Evolutionary conservation across 1,284 basidiomycete genomes (phyloP), one percentile per base, ranked within the genome.

Genomic region (Earliella scabrosa): DNA sequence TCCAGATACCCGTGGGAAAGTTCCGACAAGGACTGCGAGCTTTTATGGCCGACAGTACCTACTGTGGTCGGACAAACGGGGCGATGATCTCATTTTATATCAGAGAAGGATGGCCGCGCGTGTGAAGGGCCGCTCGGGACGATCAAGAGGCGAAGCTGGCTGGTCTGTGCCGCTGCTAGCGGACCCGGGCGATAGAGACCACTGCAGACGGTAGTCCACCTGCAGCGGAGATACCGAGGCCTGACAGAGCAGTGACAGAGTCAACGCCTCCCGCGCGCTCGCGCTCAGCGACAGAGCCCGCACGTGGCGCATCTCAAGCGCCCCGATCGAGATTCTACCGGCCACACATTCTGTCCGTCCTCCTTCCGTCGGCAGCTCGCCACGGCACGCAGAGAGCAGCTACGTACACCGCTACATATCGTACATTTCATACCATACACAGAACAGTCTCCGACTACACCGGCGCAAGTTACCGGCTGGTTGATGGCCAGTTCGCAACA

Each of bases 151-250:
- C 44, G 52, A 57, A 40, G 52, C n/a, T n/a, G n/a, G 34, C 24
- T 35, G 35, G 45, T 50, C 34, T 40, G 34, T 21, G 44, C 51
- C 26, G 45, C 29, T 45, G 20, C 51, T 51, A 34, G 50, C n/a
- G n/a, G n/a, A n/a, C n/a, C n/a, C n/a, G n/a, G 54, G 51, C 51
- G 51, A 55, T 52, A 55, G 44, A 38, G 41, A 24, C 39, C 11
- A 18, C 20, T 9, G 23, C 23, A 41, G 46, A 50, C 36, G 39
- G 53, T 52, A 47, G 39, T 43, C 38, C 31, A 26, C 43, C 38
- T 31, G 32, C 36, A 46, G 34, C 58, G 58, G 54, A 60, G 58
- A 56, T 60, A 51, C 58, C 40, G 50, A 20, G 46, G 18, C 16
- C 18, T 10, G n/a, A 20, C n/a, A n/a, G n/a, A n/a, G n/a, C n/a